Percentiles rank a stretch among this genome's conserved stretches.
phyloP scores from a whole-genome alignment of 345 rosid genomes.

The Eucalyptus tenuipes region DNA sequence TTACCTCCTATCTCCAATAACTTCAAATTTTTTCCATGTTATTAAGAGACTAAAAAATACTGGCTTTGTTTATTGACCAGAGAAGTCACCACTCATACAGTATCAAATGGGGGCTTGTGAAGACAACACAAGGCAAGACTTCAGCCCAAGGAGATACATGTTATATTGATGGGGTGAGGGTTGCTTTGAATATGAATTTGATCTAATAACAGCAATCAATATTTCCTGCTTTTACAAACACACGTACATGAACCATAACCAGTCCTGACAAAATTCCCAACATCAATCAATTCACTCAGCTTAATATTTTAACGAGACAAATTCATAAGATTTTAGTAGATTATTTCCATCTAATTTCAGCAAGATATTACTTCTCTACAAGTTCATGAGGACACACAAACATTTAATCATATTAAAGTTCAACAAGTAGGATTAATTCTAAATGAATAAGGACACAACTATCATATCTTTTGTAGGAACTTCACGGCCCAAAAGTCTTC shows the following conservation, averaged over 20 bases:
- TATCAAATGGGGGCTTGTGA: neutral
- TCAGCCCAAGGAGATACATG: neutral
- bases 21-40: neutral
- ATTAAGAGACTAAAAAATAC: neutral
- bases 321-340: neutral
- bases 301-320: neutral
- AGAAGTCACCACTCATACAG: neutral
- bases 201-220: neutral
- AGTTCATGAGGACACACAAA: neutral
- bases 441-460: neutral
- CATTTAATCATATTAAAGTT: neutral
- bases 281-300: neutral
- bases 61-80: neutral
- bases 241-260: neutral
- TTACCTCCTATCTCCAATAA: neutral
- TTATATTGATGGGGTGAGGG: neutral
- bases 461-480: neutral
- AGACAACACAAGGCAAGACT: neutral
- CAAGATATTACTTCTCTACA: slow-evolving; percentile 1
- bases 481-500: neutral
- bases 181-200: neutral
- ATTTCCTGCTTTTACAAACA: neutral
- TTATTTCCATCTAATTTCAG: neutral
- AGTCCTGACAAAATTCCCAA: neutral
- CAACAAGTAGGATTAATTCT: neutral